These are phyloP conservation scores for Cryptococcus deneoformans DNA, from an alignment of 1,284 basidiomycete species.

Conservation along the genomic window DNA sequence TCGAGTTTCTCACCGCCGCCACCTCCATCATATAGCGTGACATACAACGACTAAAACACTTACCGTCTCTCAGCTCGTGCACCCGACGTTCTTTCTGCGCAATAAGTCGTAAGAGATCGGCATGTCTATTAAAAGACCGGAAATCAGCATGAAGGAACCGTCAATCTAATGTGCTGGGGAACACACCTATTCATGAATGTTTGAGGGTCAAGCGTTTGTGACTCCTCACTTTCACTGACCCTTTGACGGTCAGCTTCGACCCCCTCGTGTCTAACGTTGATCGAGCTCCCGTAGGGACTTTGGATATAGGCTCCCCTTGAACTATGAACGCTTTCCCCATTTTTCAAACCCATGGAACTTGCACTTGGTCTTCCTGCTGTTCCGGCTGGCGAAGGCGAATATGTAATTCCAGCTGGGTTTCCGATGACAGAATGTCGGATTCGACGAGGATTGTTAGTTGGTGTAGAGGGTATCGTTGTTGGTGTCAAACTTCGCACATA, in stretches of 20 bases:
- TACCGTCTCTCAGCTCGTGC: conserved; percentile 39
- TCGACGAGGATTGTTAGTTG: neutral
- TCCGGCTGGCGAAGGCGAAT: conserved; percentile 6
- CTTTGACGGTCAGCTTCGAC: neutral
- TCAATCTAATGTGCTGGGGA: neutral
- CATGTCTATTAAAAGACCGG: conserved; percentile 25
- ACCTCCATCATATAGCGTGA: neutral
- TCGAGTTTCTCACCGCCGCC: neutral
- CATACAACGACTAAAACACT: neutral
- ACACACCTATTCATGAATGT: conserved; percentile 16
- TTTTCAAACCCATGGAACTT: neutral
- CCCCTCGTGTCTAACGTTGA: neutral
- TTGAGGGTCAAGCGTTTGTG: neutral
- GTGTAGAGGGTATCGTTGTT: conserved; percentile 2
- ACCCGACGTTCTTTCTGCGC: conserved; percentile 41
- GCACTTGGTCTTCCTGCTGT: neutral
- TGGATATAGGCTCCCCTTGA: too few relatives aligned
- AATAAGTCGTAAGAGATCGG: conserved; percentile 37
- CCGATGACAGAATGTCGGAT: conserved; percentile 1
- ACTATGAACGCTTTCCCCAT: too few relatives aligned
- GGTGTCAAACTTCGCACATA: too few relatives aligned
- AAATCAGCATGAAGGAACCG: neutral
- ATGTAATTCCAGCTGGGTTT: conserved; percentile 8
- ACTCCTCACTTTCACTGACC: neutral
- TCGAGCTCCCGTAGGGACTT: too few relatives aligned